Conservation (phyloP, 108 stramenopile species). For the Fistulifera pelliculosa region DNA sequence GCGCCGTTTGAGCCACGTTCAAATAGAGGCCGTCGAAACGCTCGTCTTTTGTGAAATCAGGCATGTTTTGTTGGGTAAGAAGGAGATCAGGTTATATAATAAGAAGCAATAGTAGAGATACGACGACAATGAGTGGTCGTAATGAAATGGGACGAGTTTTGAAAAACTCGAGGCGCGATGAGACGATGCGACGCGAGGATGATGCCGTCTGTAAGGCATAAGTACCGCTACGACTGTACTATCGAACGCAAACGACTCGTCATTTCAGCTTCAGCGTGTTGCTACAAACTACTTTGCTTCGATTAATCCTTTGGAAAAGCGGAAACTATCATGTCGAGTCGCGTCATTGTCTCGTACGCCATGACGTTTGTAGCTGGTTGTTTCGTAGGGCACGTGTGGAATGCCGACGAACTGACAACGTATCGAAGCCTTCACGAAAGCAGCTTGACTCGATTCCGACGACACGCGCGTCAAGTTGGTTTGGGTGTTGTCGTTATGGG, state of each 20-base stretch:
- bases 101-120: too few relatives aligned
- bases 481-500: slow-evolving; percentile 13
- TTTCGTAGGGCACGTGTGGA: slow-evolving; percentile 6
- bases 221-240: too few relatives aligned
- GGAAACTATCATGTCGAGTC: neutral
- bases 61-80: neutral
- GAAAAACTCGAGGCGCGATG: too few relatives aligned
- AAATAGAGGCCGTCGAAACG: slow-evolving; percentile 97
- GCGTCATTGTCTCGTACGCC: slow-evolving; percentile 7
- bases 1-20: slow-evolving; percentile 87
- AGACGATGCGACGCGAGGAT: too few relatives aligned
- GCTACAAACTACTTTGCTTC: too few relatives aligned
- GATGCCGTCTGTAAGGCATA: too few relatives aligned
- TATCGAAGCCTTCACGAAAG: slow-evolving; percentile 21
- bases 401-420: slow-evolving; percentile 17
- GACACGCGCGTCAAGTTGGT: slow-evolving; percentile 8
- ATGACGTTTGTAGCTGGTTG: slow-evolving; percentile 14
- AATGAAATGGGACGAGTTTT: too few relatives aligned
- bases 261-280: too few relatives aligned
- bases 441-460: slow-evolving; percentile 3
- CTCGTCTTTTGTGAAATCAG: slow-evolving; percentile 68
- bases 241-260: too few relatives aligned
- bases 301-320: neutral
- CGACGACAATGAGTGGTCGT: too few relatives aligned
- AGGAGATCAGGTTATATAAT: too few relatives aligned